These are phyloP conservation scores for Trichoderma sp. DNA, from an alignment of 2,329 filamentous ascomycete genomes.

Conservation along the genomic window DNA sequence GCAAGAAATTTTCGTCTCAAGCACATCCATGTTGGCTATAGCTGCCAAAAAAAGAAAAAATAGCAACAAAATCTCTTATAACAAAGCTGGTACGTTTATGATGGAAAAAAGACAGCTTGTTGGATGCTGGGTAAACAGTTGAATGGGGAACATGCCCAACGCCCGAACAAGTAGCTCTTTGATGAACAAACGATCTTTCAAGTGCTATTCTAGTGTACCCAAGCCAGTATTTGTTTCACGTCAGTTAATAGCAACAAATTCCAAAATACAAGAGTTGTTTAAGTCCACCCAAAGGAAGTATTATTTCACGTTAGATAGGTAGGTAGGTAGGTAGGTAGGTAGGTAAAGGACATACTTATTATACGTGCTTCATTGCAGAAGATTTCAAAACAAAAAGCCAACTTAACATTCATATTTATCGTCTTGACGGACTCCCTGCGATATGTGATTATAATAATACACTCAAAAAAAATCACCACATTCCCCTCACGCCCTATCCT, in stretches of 20 bases:
- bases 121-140: background rate
- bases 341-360: too few species aligned
- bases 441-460: conserved; percentile 21
- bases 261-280: too few species aligned
- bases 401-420: background rate
- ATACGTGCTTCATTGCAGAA: too few species aligned
- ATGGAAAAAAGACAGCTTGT: background rate
- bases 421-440: background rate
- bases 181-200: background rate
- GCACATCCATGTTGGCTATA: background rate
- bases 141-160: background rate
- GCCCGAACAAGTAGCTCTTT: background rate
- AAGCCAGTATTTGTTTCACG: too few species aligned
- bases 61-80: background rate
- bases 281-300: too few species aligned
- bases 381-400: background rate
- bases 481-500: background rate
- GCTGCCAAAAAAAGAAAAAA: background rate
- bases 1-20: background rate
- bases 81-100: background rate
- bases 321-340: too few species aligned
- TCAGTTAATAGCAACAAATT: too few species aligned
- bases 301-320: too few species aligned
- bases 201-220: background rate
- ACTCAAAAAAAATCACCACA: background rate